Conservation (phyloP, 2,329 filamentous ascomycete species). For the Purpureocillium lavendulum region DNA sequence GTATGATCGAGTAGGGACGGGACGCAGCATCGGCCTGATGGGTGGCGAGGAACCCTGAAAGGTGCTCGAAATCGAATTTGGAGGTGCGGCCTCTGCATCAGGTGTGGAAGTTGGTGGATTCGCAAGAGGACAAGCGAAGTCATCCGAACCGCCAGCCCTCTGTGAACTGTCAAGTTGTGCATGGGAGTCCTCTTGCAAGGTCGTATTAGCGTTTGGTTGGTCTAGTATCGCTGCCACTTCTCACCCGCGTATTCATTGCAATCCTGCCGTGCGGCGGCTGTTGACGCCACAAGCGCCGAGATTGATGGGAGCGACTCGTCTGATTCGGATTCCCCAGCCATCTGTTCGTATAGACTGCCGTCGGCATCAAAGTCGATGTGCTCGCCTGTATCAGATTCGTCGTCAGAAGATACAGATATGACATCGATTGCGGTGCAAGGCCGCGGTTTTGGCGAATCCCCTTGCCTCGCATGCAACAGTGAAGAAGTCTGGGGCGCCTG, state of each 20-base stretch:
- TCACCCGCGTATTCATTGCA: too few species aligned
- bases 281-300: neutral
- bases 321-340: neutral
- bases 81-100: neutral
- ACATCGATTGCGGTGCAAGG: neutral
- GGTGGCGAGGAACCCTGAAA: neutral
- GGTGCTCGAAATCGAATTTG: neutral
- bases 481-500: neutral
- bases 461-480: neutral
- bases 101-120: neutral
- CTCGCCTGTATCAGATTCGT: neutral
- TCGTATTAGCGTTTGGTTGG: too few species aligned
- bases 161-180: too few species aligned
- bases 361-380: neutral
- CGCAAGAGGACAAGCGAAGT: too few species aligned
- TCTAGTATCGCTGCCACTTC: too few species aligned
- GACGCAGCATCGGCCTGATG: neutral
- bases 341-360: neutral
- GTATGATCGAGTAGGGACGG: too few species aligned
- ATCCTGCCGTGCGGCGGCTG: too few species aligned
- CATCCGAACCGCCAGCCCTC: too few species aligned
- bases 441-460: neutral
- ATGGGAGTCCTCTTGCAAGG: too few species aligned
- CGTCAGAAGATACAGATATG: constrained; percentile 3
- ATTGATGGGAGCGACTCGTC: constrained; percentile 2